Evolutionary conservation across 2,329 filamentous ascomycete species (phyloP).

Genomic region (Sordariomycetes sp.): DNA sequence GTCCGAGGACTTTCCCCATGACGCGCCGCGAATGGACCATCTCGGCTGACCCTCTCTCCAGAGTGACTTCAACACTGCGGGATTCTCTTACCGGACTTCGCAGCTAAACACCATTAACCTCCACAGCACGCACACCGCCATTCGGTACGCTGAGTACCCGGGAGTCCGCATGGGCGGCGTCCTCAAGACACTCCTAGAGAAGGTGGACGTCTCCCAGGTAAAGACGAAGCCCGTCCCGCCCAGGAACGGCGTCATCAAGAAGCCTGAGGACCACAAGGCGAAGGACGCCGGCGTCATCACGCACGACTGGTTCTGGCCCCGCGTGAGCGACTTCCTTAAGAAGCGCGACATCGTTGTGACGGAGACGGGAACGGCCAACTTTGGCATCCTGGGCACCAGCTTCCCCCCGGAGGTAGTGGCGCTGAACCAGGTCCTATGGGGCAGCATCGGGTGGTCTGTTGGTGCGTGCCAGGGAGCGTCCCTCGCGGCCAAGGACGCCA

Average conservation of each 20-base stretch:
- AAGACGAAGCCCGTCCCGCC: constrained; percentile 23
- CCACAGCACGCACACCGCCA: constrained; percentile 58
- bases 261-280: constrained; percentile 9
- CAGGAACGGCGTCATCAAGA: background rate
- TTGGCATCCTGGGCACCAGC: constrained; percentile 74
- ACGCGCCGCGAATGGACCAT: background rate
- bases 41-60: constrained; percentile 15
- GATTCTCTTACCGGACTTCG: constrained; percentile 68
- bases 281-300: constrained; percentile 29
- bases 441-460: constrained; percentile 50
- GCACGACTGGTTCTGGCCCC: constrained; percentile 68
- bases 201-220: constrained; percentile 39
- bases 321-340: constrained; percentile 57
- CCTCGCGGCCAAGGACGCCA: constrained; percentile 55
- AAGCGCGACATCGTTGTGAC: constrained; percentile 68
- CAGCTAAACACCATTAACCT: constrained; percentile 72
- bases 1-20: no score
- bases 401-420: constrained; percentile 70
- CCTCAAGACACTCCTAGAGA: constrained; percentile 53
- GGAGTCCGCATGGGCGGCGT: constrained; percentile 68
- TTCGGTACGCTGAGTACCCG: constrained; percentile 69
- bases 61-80: constrained; percentile 72
- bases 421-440: constrained; percentile 66
- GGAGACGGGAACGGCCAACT: constrained; percentile 79
- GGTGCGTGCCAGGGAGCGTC: constrained; percentile 52